These are phyloP conservation scores for Calvatia gigantea DNA, from an alignment of 768 basidiomycete genomes.

Conservation along the genomic window DNA sequence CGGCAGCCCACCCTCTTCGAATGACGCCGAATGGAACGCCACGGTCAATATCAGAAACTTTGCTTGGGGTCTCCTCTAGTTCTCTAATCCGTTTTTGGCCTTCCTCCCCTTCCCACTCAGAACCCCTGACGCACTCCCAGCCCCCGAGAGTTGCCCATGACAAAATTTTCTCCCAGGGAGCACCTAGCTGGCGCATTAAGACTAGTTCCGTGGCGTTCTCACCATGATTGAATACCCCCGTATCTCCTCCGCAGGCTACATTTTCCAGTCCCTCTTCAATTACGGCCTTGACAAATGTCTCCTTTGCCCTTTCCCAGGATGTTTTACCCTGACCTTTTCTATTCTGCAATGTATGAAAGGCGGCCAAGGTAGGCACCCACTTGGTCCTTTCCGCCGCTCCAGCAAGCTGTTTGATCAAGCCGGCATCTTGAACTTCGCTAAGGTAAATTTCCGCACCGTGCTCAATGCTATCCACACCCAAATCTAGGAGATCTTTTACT, in stretches of 20 bases:
- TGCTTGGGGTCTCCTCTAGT: neutral
- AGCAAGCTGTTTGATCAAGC: slow-evolving; percentile 24
- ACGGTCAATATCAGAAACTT: slow-evolving; percentile 35
- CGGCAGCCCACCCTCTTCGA: slow-evolving; percentile 52
- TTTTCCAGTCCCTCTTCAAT: slow-evolving; percentile 34
- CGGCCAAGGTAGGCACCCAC: slow-evolving; percentile 61
- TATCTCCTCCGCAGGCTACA: slow-evolving; percentile 64
- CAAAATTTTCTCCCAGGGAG: slow-evolving; percentile 47
- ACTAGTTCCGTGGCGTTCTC: slow-evolving; percentile 58
- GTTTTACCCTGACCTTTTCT: slow-evolving; percentile 15
- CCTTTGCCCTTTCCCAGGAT: slow-evolving; percentile 34
- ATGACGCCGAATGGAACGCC: slow-evolving; percentile 56
- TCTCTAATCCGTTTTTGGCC: slow-evolving; percentile 4
- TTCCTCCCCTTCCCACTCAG: slow-evolving; percentile 38
- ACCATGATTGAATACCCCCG: slow-evolving; percentile 61
- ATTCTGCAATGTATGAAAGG: slow-evolving; percentile 33
- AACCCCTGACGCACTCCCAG: slow-evolving; percentile 50
- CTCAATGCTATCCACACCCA: slow-evolving; percentile 54
- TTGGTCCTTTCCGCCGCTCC: slow-evolving; percentile 26
- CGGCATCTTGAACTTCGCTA: slow-evolving; percentile 15
- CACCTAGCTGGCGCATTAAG: slow-evolving; percentile 56
- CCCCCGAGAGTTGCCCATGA: slow-evolving; percentile 59
- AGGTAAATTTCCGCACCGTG: slow-evolving; percentile 41
- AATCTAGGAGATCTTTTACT: slow-evolving; percentile 30
- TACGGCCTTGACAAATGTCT: slow-evolving; percentile 40